Base-by-base conservation (phyloP, 257 asterid species). In the Schizonepeta tenuifolia region DNA sequence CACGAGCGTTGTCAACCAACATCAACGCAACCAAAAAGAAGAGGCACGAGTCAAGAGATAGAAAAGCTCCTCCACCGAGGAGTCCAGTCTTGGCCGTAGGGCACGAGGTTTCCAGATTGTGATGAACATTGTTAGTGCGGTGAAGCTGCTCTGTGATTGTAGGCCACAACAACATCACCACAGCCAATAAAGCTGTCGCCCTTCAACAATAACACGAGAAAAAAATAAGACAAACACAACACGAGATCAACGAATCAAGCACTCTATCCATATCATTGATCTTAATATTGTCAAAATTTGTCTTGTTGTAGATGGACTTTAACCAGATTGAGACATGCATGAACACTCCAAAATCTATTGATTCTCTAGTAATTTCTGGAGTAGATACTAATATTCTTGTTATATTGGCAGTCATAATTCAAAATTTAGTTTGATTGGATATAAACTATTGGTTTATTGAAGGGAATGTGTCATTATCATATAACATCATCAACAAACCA, bases 81-180 rank as follows among this genome's bases (percentile, higher is more conserved):
- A 95, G 85, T 28, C 99, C 99, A 0, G 99, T 91, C 88, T 95
- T 92, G 71, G 99, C 99, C n/a, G 98, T 91, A 1, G 97, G 96
- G 88, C 99, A 94, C 0, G 69, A 41, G 4, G 92, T 87, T 72
- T 87, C 86, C 78, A 94, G 40, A 26, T 86, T 79, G 78, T 82
- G 91, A 65, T 94, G 99, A 64, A 90, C 35, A 44, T 85, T 87
- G 81, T 31, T 81, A 0, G 56, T 9, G 31, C 74, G 87, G 85
- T 95, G 95, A 66, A 78, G 82, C 41, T 91, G 95, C 80, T 86
- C 98, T 3, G 92, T 78, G 75, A 90, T 73, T 2, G 99, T 90
- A 6, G 99, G 99, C 98, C 98, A 92, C 53, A 95, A 57, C 72
- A 88, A 58, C 86, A 95, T 46, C 0, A 95, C 80, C 36, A 78